Evolutionary conservation across 2,329 filamentous ascomycete species (phyloP), one percentile per base, ranked within the genome.

Genomic region (Ciborinia camelliae): DNA sequence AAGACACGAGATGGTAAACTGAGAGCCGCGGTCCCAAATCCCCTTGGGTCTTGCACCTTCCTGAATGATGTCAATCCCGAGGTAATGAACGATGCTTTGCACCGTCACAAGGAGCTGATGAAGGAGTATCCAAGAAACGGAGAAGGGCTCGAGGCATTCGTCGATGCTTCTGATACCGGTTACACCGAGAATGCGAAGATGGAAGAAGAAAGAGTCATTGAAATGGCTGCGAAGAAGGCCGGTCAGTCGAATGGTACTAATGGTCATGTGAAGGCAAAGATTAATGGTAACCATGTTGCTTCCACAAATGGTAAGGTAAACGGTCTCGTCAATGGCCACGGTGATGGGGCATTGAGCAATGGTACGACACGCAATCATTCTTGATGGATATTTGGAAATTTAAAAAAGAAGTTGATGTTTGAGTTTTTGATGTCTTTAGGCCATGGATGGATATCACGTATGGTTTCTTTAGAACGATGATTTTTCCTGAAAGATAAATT

Each of bases 1-100:
- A 89, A 87, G 79, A 91, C 88, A 0, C 81, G 89, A 15, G 88
- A 91, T 68, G 88, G 88, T 41, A 80, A 84, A 72, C 80, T 91
- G 12, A 83, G 88, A 47, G 85, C 87, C 41, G 87, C 88, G 4
- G 87, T 91, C 0, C 89, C 89, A 0, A 85, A 81, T 67, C 88
- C 88, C 0, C 80, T 91, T 37, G 89, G 88, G 1, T 79, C 78
- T 15, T 91, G 89, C 72, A 80, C 81, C 3, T 91, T 91, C 77
- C 71, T 91, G 62, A 91, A 90, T 71, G 86, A 90, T 50, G 83
- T 90, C 1, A 79, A 81, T 1, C 76, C 80, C 32, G 80, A 86
- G 18, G 87, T 90, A 69, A 84, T 91, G 79, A 82, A 82, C 66
- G 76, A 76, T 5, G 87, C 86, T 2, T 78, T 91, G 18, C 78